Conservation (phyloP, 1,284 basidiomycete genomes). For the Termitomyces sp. region DNA sequence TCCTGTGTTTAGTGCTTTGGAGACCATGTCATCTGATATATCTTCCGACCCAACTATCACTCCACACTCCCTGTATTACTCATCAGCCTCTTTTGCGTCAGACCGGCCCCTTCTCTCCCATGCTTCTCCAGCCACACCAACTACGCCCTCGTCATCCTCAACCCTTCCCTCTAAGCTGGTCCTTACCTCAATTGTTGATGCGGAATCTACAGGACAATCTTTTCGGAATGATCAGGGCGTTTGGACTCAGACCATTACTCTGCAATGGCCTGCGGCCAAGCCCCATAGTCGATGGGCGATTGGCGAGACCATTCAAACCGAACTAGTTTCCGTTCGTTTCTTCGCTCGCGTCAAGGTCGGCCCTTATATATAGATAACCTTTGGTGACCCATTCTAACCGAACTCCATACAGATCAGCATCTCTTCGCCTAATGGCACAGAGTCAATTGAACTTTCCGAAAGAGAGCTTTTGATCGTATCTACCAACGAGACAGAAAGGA, state of each 20-base stretch:
- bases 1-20: constrained; percentile 11
- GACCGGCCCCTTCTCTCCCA: constrained; percentile 20
- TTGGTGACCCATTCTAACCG: constrained; percentile 14
- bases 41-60: constrained; percentile 38
- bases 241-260: constrained; percentile 58
- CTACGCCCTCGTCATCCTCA: constrained; percentile 16
- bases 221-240: constrained; percentile 47
- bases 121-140: neutral
- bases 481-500: constrained; percentile 64
- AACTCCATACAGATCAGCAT: constrained; percentile 44
- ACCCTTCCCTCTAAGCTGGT: constrained; percentile 38
- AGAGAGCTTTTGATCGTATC: constrained; percentile 60
- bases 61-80: constrained; percentile 27
- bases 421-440: constrained; percentile 48
- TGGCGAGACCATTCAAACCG: constrained; percentile 67
- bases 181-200: constrained; percentile 48
- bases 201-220: constrained; percentile 55
- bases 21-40: constrained; percentile 31
- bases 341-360: constrained; percentile 64
- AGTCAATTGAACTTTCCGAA: constrained; percentile 64
- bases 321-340: constrained; percentile 63
- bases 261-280: constrained; percentile 69
- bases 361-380: constrained; percentile 13
- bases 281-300: constrained; percentile 68
- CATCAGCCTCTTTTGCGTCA: constrained; percentile 26